Evolutionary conservation across 805 yeast genomes (phyloP).

Genomic region (Candida nemodendra): DNA sequence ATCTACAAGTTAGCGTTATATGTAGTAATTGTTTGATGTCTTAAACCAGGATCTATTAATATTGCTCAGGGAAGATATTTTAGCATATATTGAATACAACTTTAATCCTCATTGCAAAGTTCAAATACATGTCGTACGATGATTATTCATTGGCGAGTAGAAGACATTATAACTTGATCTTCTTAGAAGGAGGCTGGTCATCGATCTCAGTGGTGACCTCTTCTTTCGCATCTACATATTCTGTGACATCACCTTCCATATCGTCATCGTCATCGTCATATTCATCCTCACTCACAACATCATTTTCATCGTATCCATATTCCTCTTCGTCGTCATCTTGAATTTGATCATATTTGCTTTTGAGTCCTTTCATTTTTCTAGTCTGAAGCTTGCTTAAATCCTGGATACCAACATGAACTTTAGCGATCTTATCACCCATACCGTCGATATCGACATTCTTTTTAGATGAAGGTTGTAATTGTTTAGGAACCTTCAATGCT

Average conservation of each 20-base stretch:
- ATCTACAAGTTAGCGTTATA: too few species aligned
- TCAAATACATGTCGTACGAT: too few species aligned
- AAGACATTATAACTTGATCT: conserved; percentile 26
- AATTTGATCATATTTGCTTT: conserved; percentile 77
- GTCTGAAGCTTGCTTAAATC: conserved; percentile 89
- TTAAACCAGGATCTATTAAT: too few species aligned
- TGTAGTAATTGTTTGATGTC: too few species aligned
- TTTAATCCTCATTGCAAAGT: too few species aligned
- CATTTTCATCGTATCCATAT: conserved; percentile 43
- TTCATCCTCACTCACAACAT: conserved; percentile 20
- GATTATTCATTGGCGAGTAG: too few species aligned
- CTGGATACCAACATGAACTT: conserved; percentile 94
- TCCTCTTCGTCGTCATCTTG: conserved; percentile 53
- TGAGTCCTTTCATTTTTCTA: conserved; percentile 97
- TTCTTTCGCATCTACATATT: conserved; percentile 28
- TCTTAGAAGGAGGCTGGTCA: conserved; percentile 23
- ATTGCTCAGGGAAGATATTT: too few species aligned
- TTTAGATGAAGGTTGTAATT: conserved; percentile 74
- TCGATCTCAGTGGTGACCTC: conserved; percentile 18
- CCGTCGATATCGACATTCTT: conserved; percentile 86
- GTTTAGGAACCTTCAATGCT: conserved; percentile 78
- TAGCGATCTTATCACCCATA: conserved; percentile 96
- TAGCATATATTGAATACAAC: too few species aligned
- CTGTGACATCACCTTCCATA: conserved; percentile 21
- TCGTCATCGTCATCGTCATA: conserved; percentile 17